These are phyloP conservation scores for Candida quercuum DNA, from an alignment of 805 yeast species.

Conservation along the genomic window DNA sequence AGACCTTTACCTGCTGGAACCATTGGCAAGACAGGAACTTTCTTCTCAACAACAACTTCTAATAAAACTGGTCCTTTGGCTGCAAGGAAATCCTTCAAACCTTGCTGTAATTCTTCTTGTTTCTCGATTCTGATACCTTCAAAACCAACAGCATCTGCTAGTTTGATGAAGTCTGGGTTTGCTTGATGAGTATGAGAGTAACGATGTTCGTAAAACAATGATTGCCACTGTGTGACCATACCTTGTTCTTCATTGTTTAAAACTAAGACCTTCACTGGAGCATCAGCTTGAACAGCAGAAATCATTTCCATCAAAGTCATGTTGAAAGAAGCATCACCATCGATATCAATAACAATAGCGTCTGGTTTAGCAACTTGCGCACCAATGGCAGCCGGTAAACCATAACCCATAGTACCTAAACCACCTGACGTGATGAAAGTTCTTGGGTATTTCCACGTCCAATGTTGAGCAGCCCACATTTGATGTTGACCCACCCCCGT, in stretches of 20 bases:
- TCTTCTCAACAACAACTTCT: constrained; percentile 85
- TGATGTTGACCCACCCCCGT: constrained; percentile 99
- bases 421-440: constrained; percentile 98
- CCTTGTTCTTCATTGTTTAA: constrained; percentile 98
- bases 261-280: constrained; percentile 86
- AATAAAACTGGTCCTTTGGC: constrained; percentile 73
- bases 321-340: constrained; percentile 98
- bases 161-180: constrained; percentile 89
- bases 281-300: constrained; percentile 88
- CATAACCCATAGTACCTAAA: constrained; percentile 97
- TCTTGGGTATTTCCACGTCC: constrained; percentile 90
- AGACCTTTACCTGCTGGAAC: constrained; percentile 95
- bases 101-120: constrained; percentile 59
- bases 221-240: constrained; percentile 99
- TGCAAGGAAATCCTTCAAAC: constrained; percentile 64
- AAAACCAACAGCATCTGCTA: constrained; percentile 92
- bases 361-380: constrained; percentile 97
- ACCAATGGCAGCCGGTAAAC: constrained; percentile 96
- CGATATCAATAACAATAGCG: constrained; percentile 91
- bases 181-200: constrained; percentile 96
- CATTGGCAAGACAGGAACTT: constrained; percentile 96
- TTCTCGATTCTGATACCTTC: constrained; percentile 70
- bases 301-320: constrained; percentile 94
- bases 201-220: constrained; percentile 93
- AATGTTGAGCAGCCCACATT: constrained; percentile 99